Evolutionary conservation across 768 basidiomycete genomes (phyloP).

Genomic region (Lactarius trivialis): DNA sequence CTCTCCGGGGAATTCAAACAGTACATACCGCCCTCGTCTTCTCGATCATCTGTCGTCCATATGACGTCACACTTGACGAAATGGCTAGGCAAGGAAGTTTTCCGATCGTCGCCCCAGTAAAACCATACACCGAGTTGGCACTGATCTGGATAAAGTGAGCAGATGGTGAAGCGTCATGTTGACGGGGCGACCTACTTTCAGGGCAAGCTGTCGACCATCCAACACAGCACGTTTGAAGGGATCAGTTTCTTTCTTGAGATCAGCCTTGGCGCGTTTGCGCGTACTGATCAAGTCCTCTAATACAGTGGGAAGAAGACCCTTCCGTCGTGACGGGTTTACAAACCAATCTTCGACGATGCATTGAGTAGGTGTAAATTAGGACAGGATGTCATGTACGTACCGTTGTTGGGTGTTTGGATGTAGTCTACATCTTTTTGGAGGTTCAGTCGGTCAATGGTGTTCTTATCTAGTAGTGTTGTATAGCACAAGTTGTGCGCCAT

Average conservation of each 20-base stretch:
- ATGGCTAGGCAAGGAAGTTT: slow-evolving; percentile 95
- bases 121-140: slow-evolving; percentile 98
- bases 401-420: slow-evolving; percentile 91
- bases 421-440: slow-evolving; percentile 87
- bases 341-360: slow-evolving; percentile 63
- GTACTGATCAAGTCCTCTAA: slow-evolving; percentile 91
- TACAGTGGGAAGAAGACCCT: slow-evolving; percentile 87
- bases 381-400: slow-evolving; percentile 36
- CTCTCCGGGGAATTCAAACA: background rate
- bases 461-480: slow-evolving; percentile 85
- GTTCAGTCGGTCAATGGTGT: slow-evolving; percentile 66
- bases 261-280: slow-evolving; percentile 90
- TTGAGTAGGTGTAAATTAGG: slow-evolving; percentile 1
- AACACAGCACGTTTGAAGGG: slow-evolving; percentile 95
- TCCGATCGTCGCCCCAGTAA: slow-evolving; percentile 95
- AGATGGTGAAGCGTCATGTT: background rate
- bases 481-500: slow-evolving; percentile 99
- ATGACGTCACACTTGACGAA: slow-evolving; percentile 91
- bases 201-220: slow-evolving; percentile 92
- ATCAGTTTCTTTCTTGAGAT: slow-evolving; percentile 94
- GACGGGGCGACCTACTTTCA: slow-evolving; percentile 56
- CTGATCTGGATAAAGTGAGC: slow-evolving; percentile 58
- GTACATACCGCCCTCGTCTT: slow-evolving; percentile 74
- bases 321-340: slow-evolving; percentile 60
- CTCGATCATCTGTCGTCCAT: slow-evolving; percentile 99